These are phyloP conservation scores for Rhododendron simsii DNA, from an alignment of 148 eudicot species.

Conservation along the genomic window DNA sequence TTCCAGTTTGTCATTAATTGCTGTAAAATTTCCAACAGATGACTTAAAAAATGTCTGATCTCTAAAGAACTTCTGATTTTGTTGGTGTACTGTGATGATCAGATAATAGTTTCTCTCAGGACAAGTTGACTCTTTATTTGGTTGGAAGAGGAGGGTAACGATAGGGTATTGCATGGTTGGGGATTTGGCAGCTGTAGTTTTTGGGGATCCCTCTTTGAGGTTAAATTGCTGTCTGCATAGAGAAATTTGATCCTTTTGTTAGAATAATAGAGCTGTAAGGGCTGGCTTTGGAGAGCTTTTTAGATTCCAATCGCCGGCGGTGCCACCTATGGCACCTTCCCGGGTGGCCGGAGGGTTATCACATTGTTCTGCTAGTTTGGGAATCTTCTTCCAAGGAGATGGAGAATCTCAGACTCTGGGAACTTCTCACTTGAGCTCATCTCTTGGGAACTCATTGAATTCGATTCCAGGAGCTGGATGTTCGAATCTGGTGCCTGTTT, in stretches of 20 bases:
- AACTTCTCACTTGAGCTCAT: conserved; percentile 67
- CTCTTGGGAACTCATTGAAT: conserved; percentile 67
- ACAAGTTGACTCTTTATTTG: not conserved
- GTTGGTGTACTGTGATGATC: conserved; percentile 4
- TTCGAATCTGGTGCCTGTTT: conserved; percentile 49
- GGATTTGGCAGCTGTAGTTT: not conserved
- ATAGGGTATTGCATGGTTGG: not conserved
- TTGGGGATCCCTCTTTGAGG: not conserved
- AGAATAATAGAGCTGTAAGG: conserved; percentile 19
- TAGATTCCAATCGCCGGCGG: conserved; percentile 52
- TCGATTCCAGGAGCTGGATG: conserved; percentile 56
- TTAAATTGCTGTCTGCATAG: not conserved
- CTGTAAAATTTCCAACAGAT: not conserved
- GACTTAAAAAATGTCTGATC: not conserved
- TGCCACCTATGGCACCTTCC: conserved; percentile 68
- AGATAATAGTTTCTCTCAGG: not conserved
- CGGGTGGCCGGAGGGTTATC: conserved; percentile 68
- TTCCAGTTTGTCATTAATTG: not conserved
- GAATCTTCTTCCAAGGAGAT: conserved; percentile 82
- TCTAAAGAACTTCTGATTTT: not conserved
- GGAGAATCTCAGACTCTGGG: conserved; percentile 56
- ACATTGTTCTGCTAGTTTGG: conserved; percentile 83
- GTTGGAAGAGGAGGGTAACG: conserved; percentile 1
- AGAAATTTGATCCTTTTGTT: not conserved
- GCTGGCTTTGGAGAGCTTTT: conserved; percentile 54